Evolutionary conservation across 768 basidiomycete genomes (phyloP), one percentile per base, ranked within the genome.

Genomic region (Pleurotus citrinopileatus): DNA sequence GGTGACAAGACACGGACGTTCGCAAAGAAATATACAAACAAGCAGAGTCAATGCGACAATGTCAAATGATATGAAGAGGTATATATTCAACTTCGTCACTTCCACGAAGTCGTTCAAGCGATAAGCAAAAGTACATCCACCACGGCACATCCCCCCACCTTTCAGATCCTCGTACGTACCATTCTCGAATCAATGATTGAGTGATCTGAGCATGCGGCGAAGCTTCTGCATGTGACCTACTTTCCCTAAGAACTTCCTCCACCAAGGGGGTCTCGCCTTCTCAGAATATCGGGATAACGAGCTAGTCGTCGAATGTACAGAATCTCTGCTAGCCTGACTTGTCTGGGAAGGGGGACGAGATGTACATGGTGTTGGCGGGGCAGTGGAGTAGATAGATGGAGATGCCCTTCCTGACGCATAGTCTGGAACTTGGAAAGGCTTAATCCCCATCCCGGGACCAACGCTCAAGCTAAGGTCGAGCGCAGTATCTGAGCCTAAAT

Each of bases 391-490:
- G 2, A 75, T 63, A 0, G 71, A 73, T 2, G 73, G 73, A 0
- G 74, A 68, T 13, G 67, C 71, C 7, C 70, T 67, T 4, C 72
- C 73, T 8, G 69, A 66, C 1, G 56, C 59, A 42, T 73, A 73
- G 7, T 71, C 64, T 28, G 74, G 60, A 23, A 72, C 61, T 37
- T 70, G 66, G 56, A 73, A 73, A 65, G 69, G 70, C 55, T 73
- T 74, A 69, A 72, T 74, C 1, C 67, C 67, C 47, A 72, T 74
- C 1, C 67, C 67, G 45, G 55, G 70, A 25, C 63, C 61, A 47
- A 67, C 66, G 0, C 70, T 72, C 1, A 77, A 67, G 3, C 70
- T 73, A 12, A 75, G 61, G 38, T 77, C 73, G 38, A 75, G 65
- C 15, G 73, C 70, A 22, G 70, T 67, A 47, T 70, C 66, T 22